Percentiles rank a stretch among this genome's conserved stretches.
These are phyloP conservation scores for Microdochium trichocladiopsis DNA, from an alignment of 2,329 filamentous ascomycete genomes.

Conservation along the genomic window DNA sequence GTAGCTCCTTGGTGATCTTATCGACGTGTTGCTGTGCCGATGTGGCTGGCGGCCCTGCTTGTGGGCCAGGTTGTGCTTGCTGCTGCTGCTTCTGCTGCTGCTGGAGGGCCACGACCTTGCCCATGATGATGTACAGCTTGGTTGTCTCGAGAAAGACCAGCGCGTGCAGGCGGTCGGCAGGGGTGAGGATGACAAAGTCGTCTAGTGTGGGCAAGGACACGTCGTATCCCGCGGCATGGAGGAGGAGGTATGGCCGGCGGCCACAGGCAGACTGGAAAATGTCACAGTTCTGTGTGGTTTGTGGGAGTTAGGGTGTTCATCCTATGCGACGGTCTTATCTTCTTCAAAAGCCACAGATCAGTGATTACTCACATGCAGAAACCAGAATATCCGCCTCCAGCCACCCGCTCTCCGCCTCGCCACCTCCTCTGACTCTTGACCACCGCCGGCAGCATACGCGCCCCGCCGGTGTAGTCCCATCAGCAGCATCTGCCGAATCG, in stretches of 20 bases:
- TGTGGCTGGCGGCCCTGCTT: no score
- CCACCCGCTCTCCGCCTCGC: not conserved
- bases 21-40: not conserved
- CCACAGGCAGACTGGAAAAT: not conserved
- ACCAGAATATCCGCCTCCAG: not conserved
- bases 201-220: not conserved
- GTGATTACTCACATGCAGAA: not conserved
- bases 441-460: not conserved
- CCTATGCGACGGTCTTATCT: no score
- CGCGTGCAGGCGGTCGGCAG: not conserved
- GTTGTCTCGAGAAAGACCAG: not conserved
- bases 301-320: no score
- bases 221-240: not conserved
- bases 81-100: not conserved
- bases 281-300: not conserved
- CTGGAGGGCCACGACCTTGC: not conserved
- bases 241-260: not conserved
- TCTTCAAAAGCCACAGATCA: no score
- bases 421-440: not conserved
- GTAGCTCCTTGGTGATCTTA: not conserved
- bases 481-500: not conserved
- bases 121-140: not conserved
- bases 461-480: not conserved
- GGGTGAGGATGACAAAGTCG: not conserved
- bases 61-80: not conserved